Percentiles rank a stretch among this genome's conserved stretches.
Evolutionary conservation across 2,329 filamentous ascomycete species (phyloP).

Genomic region (Bimuria novae-zelandiae): DNA sequence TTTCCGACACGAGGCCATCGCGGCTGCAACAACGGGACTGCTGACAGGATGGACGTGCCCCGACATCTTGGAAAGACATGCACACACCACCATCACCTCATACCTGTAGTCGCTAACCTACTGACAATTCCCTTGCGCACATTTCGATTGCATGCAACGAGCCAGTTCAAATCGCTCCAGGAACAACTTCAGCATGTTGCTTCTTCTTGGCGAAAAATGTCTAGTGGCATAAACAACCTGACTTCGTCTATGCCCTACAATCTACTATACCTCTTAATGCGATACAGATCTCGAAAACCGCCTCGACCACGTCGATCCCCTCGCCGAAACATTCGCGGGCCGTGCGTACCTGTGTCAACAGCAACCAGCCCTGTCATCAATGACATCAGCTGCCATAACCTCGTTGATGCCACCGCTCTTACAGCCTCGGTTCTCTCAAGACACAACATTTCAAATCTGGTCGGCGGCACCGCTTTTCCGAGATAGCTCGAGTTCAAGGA

Average conservation of each 20-base stretch:
- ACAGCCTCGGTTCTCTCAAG: neutral
- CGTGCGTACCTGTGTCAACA: slow-evolving; percentile 5
- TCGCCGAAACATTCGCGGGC: slow-evolving; percentile 8
- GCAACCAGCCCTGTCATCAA: slow-evolving; percentile 6
- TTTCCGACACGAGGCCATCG: slow-evolving; percentile 1
- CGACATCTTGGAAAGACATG: neutral
- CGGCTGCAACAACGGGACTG: neutral
- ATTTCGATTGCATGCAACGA: no score
- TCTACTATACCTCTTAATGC: neutral
- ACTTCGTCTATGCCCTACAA: no score
- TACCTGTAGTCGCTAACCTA: neutral
- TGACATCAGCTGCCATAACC: slow-evolving; percentile 8
- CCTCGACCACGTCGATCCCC: neutral
- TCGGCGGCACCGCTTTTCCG: neutral
- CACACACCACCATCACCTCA: neutral
- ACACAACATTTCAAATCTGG: neutral
- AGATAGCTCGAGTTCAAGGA: neutral
- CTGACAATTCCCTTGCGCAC: no score
- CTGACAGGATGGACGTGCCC: neutral
- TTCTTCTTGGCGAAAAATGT: no score
- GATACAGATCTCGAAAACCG: neutral
- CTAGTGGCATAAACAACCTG: no score
- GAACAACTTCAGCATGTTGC: no score
- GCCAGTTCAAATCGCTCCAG: no score
- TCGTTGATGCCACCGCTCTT: neutral